Evolutionary conservation across 352 stramenopile species (phyloP).

Genomic region (Globisporangium takayamanum): DNA sequence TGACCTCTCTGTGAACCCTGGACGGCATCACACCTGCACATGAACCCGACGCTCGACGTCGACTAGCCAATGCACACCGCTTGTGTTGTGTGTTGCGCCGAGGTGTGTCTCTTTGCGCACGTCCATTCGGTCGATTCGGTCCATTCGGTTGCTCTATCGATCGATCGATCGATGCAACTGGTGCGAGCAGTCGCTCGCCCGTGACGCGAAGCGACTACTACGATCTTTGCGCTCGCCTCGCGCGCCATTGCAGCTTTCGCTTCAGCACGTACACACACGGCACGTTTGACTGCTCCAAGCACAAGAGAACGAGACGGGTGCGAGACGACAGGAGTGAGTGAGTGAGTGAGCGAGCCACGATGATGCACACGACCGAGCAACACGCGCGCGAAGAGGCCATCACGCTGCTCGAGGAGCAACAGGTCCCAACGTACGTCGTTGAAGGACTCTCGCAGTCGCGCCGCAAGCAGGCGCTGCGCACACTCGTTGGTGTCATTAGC

Average conservation of each 20-base stretch:
- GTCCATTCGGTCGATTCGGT: too few relatives aligned
- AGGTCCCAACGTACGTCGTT: slow-evolving; percentile 1
- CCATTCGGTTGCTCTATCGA: too few relatives aligned
- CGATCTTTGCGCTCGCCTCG: background rate
- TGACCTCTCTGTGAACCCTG: too few relatives aligned
- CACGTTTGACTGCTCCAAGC: background rate
- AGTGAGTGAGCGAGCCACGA: background rate
- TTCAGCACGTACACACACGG: background rate
- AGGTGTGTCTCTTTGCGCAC: too few relatives aligned
- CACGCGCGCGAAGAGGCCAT: slow-evolving; percentile 5
- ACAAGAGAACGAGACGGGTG: too few relatives aligned
- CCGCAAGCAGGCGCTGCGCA: slow-evolving; percentile 5
- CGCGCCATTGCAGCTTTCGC: slow-evolving; percentile 5
- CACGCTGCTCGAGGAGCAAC: slow-evolving; percentile 10
- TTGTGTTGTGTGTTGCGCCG: too few relatives aligned
- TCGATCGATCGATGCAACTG: background rate
- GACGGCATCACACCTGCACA: too few relatives aligned
- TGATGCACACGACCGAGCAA: slow-evolving; percentile 9
- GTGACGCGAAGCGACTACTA: background rate
- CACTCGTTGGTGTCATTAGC: slow-evolving; percentile 9
- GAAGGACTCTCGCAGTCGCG: slow-evolving; percentile 3
- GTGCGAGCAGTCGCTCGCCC: slow-evolving; percentile 5
- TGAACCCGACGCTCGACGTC: too few relatives aligned
- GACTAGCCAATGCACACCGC: too few relatives aligned
- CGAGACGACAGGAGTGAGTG: too few relatives aligned